Percentiles rank a stretch among this genome's conserved stretches.
Conservation (phyloP, 176 grass and related monocot genomes). For the Paspalum notatum region DNA sequence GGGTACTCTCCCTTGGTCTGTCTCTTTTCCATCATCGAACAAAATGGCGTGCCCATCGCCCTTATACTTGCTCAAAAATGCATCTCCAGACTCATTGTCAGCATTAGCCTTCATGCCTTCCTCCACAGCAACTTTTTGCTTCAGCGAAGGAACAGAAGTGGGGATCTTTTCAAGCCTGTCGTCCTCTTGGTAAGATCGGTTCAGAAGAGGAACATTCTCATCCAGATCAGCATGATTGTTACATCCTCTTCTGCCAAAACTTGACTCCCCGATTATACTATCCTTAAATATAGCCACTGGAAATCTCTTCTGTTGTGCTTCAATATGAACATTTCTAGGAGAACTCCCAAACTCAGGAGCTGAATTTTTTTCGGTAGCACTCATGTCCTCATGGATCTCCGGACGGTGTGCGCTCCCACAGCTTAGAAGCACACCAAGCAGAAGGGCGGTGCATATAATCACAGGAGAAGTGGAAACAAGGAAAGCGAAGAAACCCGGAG, state of each 20-base stretch:
- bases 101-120: slow-evolving; percentile 22
- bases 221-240: slow-evolving; percentile 31
- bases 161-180: not conserved
- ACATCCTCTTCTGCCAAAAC: slow-evolving; percentile 27
- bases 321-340: slow-evolving; percentile 33
- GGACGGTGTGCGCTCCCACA: slow-evolving; percentile 53
- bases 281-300: slow-evolving; percentile 26
- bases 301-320: slow-evolving; percentile 29
- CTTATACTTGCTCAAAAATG: slow-evolving; percentile 35
- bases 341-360: slow-evolving; percentile 30
- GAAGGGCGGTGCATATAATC: slow-evolving; percentile 67
- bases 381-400: slow-evolving; percentile 31
- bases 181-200: slow-evolving; percentile 17
- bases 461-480: slow-evolving; percentile 62
- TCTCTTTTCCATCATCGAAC: slow-evolving; percentile 18
- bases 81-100: slow-evolving; percentile 27
- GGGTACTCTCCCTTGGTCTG: not conserved
- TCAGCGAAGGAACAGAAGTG: not conserved
- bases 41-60: not conserved
- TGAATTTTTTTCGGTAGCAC: slow-evolving; percentile 9
- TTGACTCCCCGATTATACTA: slow-evolving; percentile 15
- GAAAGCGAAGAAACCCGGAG: slow-evolving; percentile 58
- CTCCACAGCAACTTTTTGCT: slow-evolving; percentile 18
- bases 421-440: slow-evolving; percentile 64
- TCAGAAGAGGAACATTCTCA: slow-evolving; percentile 46